Conservation (phyloP, 805 yeast genomes). For the Komagataella populi region DNA sequence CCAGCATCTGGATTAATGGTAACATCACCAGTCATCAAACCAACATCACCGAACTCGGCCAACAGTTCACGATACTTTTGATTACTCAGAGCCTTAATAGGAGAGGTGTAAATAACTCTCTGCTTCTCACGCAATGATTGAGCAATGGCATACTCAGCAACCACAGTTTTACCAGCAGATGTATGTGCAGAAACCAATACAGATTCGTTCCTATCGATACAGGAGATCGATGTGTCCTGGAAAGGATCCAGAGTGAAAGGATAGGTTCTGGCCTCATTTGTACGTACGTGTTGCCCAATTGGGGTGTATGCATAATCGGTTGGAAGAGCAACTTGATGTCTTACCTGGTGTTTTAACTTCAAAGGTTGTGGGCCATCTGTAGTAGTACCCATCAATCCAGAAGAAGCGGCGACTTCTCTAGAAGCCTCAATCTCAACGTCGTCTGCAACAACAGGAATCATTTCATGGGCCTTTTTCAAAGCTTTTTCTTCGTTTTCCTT, state of each 20-base stretch:
- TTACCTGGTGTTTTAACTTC: constrained; percentile 79
- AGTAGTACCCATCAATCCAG: constrained; percentile 41
- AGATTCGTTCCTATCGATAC: constrained; percentile 89
- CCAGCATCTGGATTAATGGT: constrained; percentile 98
- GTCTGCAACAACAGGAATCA: constrained; percentile 68
- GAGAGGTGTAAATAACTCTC: constrained; percentile 90
- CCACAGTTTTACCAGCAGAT: constrained; percentile 95
- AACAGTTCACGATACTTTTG: constrained; percentile 87
- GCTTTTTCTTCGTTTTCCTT: constrained; percentile 14
- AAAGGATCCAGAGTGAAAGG: constrained; percentile 94
- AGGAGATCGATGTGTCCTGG: constrained; percentile 92
- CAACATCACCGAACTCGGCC: constrained; percentile 94
- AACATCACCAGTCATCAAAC: constrained; percentile 98
- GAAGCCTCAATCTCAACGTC: constrained; percentile 81
- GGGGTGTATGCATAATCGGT: constrained; percentile 83
- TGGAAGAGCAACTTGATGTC: constrained; percentile 96
- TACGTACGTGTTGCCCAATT: constrained; percentile 74
- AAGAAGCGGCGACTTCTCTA: constrained; percentile 74
- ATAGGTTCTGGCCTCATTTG: constrained; percentile 71
- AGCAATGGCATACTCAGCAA: constrained; percentile 94
- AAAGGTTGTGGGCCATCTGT: constrained; percentile 23
- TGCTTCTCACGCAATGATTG: constrained; percentile 86
- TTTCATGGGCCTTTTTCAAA: constrained; percentile 17
- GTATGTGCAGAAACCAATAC: constrained; percentile 97
- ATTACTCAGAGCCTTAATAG: constrained; percentile 88